phyloP scores from a whole-genome alignment of 768 basidiomycete genomes.

The Clavaria fumosa region DNA sequence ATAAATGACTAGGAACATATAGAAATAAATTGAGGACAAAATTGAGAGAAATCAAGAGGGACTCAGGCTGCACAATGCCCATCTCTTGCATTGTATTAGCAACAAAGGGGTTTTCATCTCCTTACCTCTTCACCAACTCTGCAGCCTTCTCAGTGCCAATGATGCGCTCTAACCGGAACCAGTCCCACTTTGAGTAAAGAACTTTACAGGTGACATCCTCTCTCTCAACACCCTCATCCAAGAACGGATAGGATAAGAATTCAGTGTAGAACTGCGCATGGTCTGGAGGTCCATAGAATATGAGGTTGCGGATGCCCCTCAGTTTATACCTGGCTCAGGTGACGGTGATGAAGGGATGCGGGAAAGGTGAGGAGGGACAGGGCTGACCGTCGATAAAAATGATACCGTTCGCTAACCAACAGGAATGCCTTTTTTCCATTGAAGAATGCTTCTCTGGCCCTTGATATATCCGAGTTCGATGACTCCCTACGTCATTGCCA shows the following conservation, averaged over 20 bases:
- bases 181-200: conserved; percentile 81
- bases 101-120: too few species aligned
- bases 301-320: conserved; percentile 78
- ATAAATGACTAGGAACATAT: too few species aligned
- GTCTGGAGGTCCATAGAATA: conserved; percentile 88
- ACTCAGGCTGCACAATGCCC: too few species aligned
- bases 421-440: conserved; percentile 73
- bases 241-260: conserved; percentile 78
- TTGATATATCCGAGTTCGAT: conserved; percentile 84
- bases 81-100: too few species aligned
- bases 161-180: conserved; percentile 77
- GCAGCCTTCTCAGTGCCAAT: conserved; percentile 37
- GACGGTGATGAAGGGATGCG: too few species aligned
- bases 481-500: conserved; percentile 76
- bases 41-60: too few species aligned
- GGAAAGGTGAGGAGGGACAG: too few species aligned
- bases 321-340: conserved; percentile 82
- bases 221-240: conserved; percentile 76
- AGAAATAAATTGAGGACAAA: too few species aligned
- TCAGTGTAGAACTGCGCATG: conserved; percentile 90
- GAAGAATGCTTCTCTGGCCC: conserved; percentile 89
- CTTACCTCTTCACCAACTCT: conserved; percentile 28
- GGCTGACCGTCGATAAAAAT: conserved; percentile 78
- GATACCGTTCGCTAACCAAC: conserved; percentile 92
- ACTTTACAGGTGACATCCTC: conserved; percentile 73